Base-by-base conservation (phyloP, 192 early-diverging fungal species). In the Phlyctochytrium planicorne region DNA sequence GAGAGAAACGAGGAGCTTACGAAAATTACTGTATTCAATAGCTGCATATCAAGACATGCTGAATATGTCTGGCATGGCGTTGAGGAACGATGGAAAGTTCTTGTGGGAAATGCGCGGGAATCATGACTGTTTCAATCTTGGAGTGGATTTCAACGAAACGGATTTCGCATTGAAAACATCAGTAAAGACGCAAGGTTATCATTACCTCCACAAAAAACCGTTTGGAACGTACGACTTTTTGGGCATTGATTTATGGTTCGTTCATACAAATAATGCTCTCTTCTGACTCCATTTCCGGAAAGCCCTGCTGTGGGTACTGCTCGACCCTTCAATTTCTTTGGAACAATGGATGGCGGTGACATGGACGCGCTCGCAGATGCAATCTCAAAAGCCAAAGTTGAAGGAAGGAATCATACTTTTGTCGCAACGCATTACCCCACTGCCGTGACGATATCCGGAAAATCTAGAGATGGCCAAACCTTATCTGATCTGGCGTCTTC, bases 41-140 rank as follows among this genome's bases (percentile, higher is more conserved):
- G 56, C 40, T 31, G 69, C 69, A 3, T 96, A 97, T 64, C 69
- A 84, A 24, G 69, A 63, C 0, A 80, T 89, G 1, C 74, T 97
- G 14, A 76, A 88, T 2, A 70, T 71, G 23, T 71, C 86, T 12
- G 72, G 75, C 2, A 72, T 90, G 0, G 65, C 78, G 34, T 40
- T 34, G 0, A 77, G 82, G 25, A 75, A 86, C 53, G 74, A 79
- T 69, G 84, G 83, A 17, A 68, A 74, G 3, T 93, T 90, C 36
- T 93, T 88, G 80, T 89, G 87, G 69, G 95, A 97, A 75, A 80
- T 91, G 65, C 81, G 95, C n/a, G 95, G 95, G 2, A 96, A 97
- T 70, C 95, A 97, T 76, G 95, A 97, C 63, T 94, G 93, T 68
- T 97, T 94, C 73, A 85, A 94, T 64, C 81, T 94, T 1, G 68